A percentile compares a stretch with the other conserved stretches of the same genome.
These are phyloP conservation scores for Selaginella moellendorffii DNA, from an alignment of 75 land plant species.

Conservation along the genomic window DNA sequence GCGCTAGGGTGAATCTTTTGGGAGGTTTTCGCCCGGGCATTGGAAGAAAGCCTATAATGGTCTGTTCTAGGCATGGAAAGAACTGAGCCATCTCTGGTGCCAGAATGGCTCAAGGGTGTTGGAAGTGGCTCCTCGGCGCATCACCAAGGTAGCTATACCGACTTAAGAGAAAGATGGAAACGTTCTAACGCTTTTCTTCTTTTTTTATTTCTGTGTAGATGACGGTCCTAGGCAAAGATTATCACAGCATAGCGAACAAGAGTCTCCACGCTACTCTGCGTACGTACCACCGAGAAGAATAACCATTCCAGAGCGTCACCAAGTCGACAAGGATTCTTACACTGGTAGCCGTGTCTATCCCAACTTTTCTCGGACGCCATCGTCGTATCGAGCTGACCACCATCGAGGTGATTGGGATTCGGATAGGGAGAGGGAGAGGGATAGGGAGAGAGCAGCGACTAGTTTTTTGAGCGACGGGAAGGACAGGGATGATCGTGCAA, in stretches of 20 bases:
- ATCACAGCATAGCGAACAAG: not conserved
- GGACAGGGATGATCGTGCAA: slow-evolving; percentile 21
- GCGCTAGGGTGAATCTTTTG: too few relatives aligned
- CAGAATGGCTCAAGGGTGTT: slow-evolving; percentile 54
- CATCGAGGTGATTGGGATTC: slow-evolving; percentile 33
- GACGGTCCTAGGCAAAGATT: not conserved
- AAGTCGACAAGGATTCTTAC: not conserved
- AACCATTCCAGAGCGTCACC: too few relatives aligned
- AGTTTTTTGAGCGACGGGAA: slow-evolving; percentile 7
- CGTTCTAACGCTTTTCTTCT: not conserved
- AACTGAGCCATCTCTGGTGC: slow-evolving; percentile 59
- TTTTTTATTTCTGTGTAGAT: not conserved
- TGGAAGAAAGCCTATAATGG: slow-evolving; percentile 23
- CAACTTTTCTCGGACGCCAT: slow-evolving; percentile 31
- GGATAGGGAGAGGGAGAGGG: slow-evolving; percentile 26
- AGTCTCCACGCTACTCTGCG: slow-evolving; percentile 18
- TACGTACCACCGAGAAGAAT: not conserved
- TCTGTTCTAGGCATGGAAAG: slow-evolving; percentile 45
- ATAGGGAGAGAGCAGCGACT: slow-evolving; percentile 10
- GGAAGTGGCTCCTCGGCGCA: slow-evolving; percentile 25
- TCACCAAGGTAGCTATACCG: slow-evolving; percentile 19
- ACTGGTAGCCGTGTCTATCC: slow-evolving; percentile 21
- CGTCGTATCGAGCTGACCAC: slow-evolving; percentile 12
- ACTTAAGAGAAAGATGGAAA: too few relatives aligned
- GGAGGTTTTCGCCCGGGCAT: too few relatives aligned